These are phyloP conservation scores for Dipodascopsis tothii DNA, from an alignment of 805 yeast genomes.

Conservation along the genomic window DNA sequence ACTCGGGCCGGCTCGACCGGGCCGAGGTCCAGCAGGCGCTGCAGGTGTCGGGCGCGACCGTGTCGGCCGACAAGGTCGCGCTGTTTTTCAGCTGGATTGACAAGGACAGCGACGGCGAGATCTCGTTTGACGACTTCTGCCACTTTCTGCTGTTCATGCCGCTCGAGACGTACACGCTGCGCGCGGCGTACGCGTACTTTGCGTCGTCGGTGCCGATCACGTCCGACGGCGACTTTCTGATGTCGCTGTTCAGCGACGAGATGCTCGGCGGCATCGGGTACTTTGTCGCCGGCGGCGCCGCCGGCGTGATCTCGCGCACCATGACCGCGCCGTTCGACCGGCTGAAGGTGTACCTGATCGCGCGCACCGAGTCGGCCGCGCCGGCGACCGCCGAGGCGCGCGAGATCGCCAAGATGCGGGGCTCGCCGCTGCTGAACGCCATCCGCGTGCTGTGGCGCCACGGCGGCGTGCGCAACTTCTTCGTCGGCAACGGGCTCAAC, in stretches of 20 bases:
- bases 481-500: slow-evolving; percentile 79
- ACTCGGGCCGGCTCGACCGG: slow-evolving; percentile 37
- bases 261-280: slow-evolving; percentile 78
- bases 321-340: slow-evolving; percentile 93
- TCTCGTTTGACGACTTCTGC: slow-evolving; percentile 80
- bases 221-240: slow-evolving; percentile 86
- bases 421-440: slow-evolving; percentile 60
- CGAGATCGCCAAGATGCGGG: slow-evolving; percentile 32
- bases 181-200: slow-evolving; percentile 74
- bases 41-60: slow-evolving; percentile 45
- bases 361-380: slow-evolving; percentile 48
- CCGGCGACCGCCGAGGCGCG: slow-evolving; percentile 11
- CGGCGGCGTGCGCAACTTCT: slow-evolving; percentile 82
- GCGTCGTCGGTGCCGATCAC: slow-evolving; percentile 75
- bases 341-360: slow-evolving; percentile 85
- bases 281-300: slow-evolving; percentile 88
- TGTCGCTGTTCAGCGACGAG: slow-evolving; percentile 71
- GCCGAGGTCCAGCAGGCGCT: slow-evolving; percentile 64
- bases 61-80: slow-evolving; percentile 48
- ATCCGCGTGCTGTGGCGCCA: slow-evolving; percentile 72
- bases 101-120: slow-evolving; percentile 28
- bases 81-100: slow-evolving; percentile 51
- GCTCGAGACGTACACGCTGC: slow-evolving; percentile 42
- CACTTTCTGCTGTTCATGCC: slow-evolving; percentile 80
- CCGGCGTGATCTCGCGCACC: slow-evolving; percentile 93